Evolutionary conservation across 176 grass and related monocot species (phyloP).

Genomic region (Triticum monococcum): DNA sequence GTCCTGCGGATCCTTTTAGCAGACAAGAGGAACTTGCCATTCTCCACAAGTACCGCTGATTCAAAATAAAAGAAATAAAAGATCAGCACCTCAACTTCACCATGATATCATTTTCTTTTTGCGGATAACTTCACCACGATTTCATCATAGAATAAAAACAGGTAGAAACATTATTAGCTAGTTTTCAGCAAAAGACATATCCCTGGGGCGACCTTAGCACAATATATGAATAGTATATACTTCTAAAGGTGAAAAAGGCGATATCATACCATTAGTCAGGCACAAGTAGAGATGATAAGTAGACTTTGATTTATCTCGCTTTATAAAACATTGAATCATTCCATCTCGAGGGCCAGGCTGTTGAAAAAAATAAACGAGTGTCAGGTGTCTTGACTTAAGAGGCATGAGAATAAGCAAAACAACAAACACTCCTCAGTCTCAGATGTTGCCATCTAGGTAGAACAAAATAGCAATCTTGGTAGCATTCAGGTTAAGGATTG

Average conservation of each 20-base stretch:
- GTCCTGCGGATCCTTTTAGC: slow-evolving; percentile 87
- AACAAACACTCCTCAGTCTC: not conserved
- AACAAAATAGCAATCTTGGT: not conserved
- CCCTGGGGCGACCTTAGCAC: not conserved
- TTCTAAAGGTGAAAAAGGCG: not conserved
- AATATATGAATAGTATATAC: not conserved
- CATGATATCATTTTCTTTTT: not conserved
- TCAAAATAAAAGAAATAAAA: not conserved
- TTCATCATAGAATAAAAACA: not conserved
- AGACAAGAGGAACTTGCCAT: slow-evolving; percentile 93
- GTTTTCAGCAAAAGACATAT: not conserved
- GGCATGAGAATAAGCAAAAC: not conserved
- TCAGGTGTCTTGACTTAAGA: not conserved
- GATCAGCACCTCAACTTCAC: not conserved
- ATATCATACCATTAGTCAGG: slow-evolving; percentile 67
- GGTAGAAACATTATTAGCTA: not conserved
- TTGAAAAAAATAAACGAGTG: slow-evolving; percentile 16
- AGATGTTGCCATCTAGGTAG: not conserved
- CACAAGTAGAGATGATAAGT: slow-evolving; percentile 96
- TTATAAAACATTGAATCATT: slow-evolving; percentile 96
- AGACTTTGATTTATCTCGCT: slow-evolving; percentile 92
- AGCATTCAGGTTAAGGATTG: not conserved
- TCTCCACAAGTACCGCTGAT: slow-evolving; percentile 79
- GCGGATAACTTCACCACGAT: not conserved
- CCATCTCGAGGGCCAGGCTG: slow-evolving; percentile 92